Evolutionary conservation across 2,329 filamentous ascomycete species (phyloP), one percentile per base, ranked within the genome.

Genomic region (Alternaria metachromatica): DNA sequence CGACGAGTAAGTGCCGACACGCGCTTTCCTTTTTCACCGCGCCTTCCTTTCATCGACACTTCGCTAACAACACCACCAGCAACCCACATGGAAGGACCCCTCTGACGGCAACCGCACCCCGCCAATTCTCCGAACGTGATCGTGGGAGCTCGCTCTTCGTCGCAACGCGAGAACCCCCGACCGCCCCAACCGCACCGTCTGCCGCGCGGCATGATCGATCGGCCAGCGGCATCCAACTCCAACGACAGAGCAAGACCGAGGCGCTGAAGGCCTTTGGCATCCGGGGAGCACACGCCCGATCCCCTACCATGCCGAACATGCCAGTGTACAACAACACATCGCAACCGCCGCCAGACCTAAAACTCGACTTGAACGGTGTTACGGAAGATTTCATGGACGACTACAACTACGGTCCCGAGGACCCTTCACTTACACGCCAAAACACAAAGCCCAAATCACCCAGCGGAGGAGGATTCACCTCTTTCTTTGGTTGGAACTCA

Each of bases 401-500:
- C 21, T 75, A 80, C 58, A 63, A 72, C 6, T 75, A 78, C 72
- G 67, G 68, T 50, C 64, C 69, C 26, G 68, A 75, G 45, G 72
- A 74, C 53, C 72, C 76, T n/a, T 62, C 72, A 23, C 65, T 65
- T 18, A 59, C 64, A 53, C 62, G 62, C 56, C 72, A 73, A 26
- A 68, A 69, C 26, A 77, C 73, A 55, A 79, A 81, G 63, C 80
- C 82, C 15, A 83, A 82, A 65, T 83, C 82, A 20, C 82, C 82
- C 6, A 37, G 49, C 13, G 79, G 72, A 18, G 84, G 82, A 60
- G 88, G 87, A 61, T 85, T 91, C 72, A 87, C 87, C 48, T 88
- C 87, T 13, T 89, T 91, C 78, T 92, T 92, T 71, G 87, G 88
- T 64, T 90, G 89, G 87, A 89, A 88, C 66, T 85, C 83, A 26